These are phyloP conservation scores for Brassica incana DNA, from an alignment of 345 rosid genomes.

Conservation along the genomic window DNA sequence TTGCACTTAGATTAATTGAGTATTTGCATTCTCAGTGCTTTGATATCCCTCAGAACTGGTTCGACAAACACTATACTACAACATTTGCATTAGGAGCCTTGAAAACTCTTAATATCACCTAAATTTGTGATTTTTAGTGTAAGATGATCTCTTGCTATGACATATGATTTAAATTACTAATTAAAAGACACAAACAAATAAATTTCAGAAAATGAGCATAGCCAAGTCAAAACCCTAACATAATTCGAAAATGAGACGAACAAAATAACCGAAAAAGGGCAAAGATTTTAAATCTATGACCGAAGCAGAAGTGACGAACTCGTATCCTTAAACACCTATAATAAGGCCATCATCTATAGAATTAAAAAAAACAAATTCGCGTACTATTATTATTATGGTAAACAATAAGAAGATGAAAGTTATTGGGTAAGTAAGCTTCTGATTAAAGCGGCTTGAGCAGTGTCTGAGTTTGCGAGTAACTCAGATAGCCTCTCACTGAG, in stretches of 20 bases:
- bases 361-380: constrained; percentile 10
- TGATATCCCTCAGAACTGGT: too few relatives aligned
- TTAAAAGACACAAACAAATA: neutral
- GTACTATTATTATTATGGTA: constrained; percentile 9
- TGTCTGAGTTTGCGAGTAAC: constrained; percentile 67
- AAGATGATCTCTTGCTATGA: neutral
- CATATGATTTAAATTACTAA: neutral
- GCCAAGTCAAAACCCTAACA: constrained; percentile 6
- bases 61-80: too few relatives aligned
- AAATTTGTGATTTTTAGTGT: neutral
- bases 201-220: neutral
- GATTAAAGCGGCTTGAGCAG: constrained; percentile 75
- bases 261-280: neutral
- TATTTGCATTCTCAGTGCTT: too few relatives aligned
- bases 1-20: too few relatives aligned
- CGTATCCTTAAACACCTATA: constrained; percentile 31
- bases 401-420: neutral
- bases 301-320: constrained; percentile 5
- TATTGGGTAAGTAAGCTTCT: constrained; percentile 66
- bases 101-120: too few relatives aligned
- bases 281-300: neutral
- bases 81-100: too few relatives aligned
- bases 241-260: neutral
- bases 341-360: constrained; percentile 30
- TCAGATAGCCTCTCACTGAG: constrained; percentile 77